These are phyloP conservation scores for Atalantia buxifolia DNA, from an alignment of 345 rosid genomes.

Conservation along the genomic window DNA sequence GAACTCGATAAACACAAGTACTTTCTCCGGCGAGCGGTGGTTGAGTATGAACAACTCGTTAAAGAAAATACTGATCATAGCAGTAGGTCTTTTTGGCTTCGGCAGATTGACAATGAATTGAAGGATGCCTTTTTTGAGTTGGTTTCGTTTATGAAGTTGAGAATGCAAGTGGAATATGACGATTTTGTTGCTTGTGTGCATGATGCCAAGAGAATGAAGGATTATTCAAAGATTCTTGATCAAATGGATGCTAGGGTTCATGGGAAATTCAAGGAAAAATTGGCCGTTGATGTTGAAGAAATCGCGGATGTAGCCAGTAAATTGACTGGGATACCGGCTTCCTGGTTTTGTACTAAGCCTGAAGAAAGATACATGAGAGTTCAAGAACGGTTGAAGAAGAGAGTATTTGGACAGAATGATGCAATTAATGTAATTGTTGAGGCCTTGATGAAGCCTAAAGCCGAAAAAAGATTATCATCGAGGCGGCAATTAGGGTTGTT, in stretches of 20 bases:
- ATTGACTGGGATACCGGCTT: background rate
- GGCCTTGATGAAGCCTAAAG: background rate
- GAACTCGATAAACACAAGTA: background rate
- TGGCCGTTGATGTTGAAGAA: background rate
- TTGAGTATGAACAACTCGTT: conserved; percentile 3
- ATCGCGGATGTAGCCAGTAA: background rate
- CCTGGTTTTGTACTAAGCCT: background rate
- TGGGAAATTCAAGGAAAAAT: background rate
- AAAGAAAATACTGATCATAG: background rate
- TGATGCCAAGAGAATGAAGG: background rate
- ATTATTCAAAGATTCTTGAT: background rate
- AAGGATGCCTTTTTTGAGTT: background rate
- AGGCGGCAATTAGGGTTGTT: background rate
- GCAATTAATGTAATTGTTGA: background rate
- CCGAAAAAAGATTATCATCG: background rate
- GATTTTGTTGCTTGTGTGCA: background rate
- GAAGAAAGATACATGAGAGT: background rate
- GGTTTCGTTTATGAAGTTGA: background rate
- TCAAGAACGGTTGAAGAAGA: background rate
- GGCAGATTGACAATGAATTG: background rate
- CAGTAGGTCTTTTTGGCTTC: background rate
- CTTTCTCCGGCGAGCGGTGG: background rate
- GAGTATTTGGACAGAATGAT: background rate
- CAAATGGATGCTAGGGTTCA: background rate
- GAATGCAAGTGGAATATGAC: background rate